A percentile compares a stretch with the other conserved stretches of the same genome.
phyloP scores from a whole-genome alignment of 1,284 basidiomycete species.

The Takashimella tepidaria region DNA sequence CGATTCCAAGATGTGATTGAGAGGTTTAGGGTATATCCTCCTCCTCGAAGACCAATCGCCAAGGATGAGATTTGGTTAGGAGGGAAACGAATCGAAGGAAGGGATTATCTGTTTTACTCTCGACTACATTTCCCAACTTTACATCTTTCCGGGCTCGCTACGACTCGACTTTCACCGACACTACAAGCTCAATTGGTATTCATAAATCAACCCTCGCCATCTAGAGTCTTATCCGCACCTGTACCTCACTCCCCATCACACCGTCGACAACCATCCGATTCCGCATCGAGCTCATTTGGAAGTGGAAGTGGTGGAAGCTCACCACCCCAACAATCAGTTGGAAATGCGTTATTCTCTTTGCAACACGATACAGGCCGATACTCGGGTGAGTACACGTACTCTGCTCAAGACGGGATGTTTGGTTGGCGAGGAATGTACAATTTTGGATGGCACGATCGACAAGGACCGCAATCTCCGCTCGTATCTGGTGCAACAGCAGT shows the following conservation, averaged over 20 bases:
- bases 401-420: constrained; percentile 88
- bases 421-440: constrained; percentile 87
- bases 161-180: constrained; percentile 60
- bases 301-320: background rate
- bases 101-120: constrained; percentile 74
- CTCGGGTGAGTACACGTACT: constrained; percentile 92
- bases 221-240: constrained; percentile 20
- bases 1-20: constrained; percentile 85
- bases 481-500: constrained; percentile 7
- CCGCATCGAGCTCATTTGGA: constrained; percentile 37
- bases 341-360: constrained; percentile 78
- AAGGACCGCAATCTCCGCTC: background rate
- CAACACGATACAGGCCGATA: constrained; percentile 90
- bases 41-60: constrained; percentile 66
- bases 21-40: constrained; percentile 71
- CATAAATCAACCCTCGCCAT: constrained; percentile 36
- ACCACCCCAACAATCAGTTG: constrained; percentile 44
- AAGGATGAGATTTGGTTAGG: constrained; percentile 73
- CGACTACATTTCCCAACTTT: constrained; percentile 84
- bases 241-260: constrained; percentile 22
- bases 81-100: constrained; percentile 67
- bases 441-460: constrained; percentile 57
- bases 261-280: constrained; percentile 62
- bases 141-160: constrained; percentile 82
- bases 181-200: constrained; percentile 48